Evolutionary conservation across 805 yeast genomes (phyloP), one percentile per base, ranked within the genome.

Genomic region (Hanseniaspora taiwanica): DNA sequence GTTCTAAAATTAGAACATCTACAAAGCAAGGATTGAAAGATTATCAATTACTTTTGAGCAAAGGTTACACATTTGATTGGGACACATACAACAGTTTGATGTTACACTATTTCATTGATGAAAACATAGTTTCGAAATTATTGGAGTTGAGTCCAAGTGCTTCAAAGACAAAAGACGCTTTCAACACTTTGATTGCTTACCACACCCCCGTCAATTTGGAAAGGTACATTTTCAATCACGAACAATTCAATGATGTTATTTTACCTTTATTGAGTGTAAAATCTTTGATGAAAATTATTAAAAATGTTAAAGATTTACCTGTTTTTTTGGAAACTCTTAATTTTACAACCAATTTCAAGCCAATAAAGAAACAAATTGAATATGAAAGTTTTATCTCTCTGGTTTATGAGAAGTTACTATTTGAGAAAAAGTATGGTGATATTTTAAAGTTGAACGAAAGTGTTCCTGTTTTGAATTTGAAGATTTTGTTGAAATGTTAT

Each of bases 11-110:
- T 3, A 49, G 53, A 39, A 53, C 49, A 23, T 48, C 60, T 4
- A 45, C 47, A 7, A 42, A 42, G 10, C 49, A 52, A 7, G 58
- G 54, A 1, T 35, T 54, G 6, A 56, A 50, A 23, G 55, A 55
- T 27, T 56, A 45, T 35, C 48, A 49, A 40, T 49, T 51, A 12
- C 40, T 56, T 16, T 37, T 43, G 7, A 17, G 42, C 2, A 48
- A 54, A 23, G 60, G 58, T 8, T 56, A 51, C 33, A 49, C 52
- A 37, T 58, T 57, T 38, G 61, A 56, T 46, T 57, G 48, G 38
- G 59, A 55, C 27, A 57, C 63, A 9, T 58, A 54, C 40, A 48
- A 50, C 24, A 48, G 49, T 36, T 45, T 58, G 33, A 48, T 56
- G 21, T 36, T 40, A 6, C 40, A 40, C 20, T 44, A 44, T 24